Conservation (phyloP, 345 rosid species). For the Anastatica hierochuntica region DNA sequence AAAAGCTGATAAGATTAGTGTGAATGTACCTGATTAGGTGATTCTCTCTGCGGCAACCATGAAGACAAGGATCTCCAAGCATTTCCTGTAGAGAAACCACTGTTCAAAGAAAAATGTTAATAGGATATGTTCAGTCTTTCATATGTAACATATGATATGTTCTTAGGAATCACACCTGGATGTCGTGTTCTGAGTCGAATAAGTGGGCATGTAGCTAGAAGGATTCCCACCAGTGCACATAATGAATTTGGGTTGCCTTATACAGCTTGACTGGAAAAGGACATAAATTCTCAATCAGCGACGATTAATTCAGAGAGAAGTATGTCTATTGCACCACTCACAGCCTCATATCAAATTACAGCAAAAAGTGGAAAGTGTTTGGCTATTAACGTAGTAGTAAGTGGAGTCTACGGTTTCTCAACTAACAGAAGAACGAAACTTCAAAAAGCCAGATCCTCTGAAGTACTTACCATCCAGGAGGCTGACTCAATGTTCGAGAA, state of each 20-base stretch:
- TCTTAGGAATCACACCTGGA: conserved; percentile 38
- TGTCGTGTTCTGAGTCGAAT: conserved; percentile 44
- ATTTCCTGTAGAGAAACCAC: conserved; percentile 71
- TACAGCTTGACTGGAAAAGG: conserved; percentile 54
- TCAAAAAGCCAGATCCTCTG: background rate
- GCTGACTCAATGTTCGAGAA: conserved; percentile 70
- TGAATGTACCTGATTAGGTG: conserved; percentile 45
- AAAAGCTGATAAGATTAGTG: background rate
- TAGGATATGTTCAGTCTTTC: background rate
- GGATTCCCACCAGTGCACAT: conserved; percentile 81
- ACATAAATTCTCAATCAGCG: background rate
- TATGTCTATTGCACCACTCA: background rate
- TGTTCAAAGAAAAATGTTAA: conserved; percentile 24
- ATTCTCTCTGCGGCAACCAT: conserved; percentile 77
- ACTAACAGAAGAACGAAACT: background rate
- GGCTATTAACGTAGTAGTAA: too few relatives aligned
- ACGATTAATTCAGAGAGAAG: background rate
- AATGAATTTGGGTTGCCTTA: conserved; percentile 80
- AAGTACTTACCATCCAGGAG: conserved; percentile 71
- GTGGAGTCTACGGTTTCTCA: background rate
- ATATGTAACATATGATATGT: too few relatives aligned
- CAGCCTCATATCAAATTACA: background rate
- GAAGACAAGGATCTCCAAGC: conserved; percentile 78
- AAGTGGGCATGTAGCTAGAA: conserved; percentile 59
- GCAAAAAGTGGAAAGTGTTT: too few relatives aligned